Evolutionary conservation across 176 grass and related monocot species (phyloP).

Genomic region (Juncus inflexus): DNA sequence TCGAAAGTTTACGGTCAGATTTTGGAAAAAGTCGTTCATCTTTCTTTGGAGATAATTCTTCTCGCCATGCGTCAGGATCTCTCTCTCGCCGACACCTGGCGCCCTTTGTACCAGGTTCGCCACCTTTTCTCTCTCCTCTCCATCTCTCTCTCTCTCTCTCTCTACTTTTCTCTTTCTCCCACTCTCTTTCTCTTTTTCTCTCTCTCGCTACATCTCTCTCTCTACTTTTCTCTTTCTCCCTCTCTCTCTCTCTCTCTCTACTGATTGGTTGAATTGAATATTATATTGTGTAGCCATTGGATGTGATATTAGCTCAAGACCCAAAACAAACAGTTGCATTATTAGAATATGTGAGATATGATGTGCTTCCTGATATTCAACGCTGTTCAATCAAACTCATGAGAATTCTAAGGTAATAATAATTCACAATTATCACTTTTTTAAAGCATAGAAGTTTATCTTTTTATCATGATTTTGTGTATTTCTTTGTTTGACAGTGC

Average conservation of each 20-base stretch:
- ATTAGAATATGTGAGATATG: slow-evolving; percentile 95
- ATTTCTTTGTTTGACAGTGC: slow-evolving; percentile 51
- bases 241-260: background rate
- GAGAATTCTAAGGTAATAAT: slow-evolving; percentile 70
- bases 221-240: too few species aligned
- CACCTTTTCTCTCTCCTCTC: slow-evolving; percentile 23
- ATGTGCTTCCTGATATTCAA: slow-evolving; percentile 83
- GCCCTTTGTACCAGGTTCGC: slow-evolving; percentile 81
- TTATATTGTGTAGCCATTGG: slow-evolving; percentile 60
- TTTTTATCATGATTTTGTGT: background rate
- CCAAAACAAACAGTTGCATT: slow-evolving; percentile 65
- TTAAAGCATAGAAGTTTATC: too few species aligned
- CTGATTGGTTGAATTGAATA: background rate
- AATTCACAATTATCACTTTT: background rate
- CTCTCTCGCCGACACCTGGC: slow-evolving; percentile 79
- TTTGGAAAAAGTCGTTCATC: slow-evolving; percentile 75
- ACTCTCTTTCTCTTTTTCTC: background rate
- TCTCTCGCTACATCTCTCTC: background rate
- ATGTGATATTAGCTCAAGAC: slow-evolving; percentile 73
- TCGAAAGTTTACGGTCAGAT: slow-evolving; percentile 69
- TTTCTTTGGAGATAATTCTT: slow-evolving; percentile 89
- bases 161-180: slow-evolving; percentile 14
- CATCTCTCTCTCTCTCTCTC: background rate
- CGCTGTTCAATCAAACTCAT: slow-evolving; percentile 89
- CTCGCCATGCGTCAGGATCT: slow-evolving; percentile 86